Evolutionary conservation across 202 grass and related monocot species (phyloP).

Genomic region (Setaria viridis): DNA sequence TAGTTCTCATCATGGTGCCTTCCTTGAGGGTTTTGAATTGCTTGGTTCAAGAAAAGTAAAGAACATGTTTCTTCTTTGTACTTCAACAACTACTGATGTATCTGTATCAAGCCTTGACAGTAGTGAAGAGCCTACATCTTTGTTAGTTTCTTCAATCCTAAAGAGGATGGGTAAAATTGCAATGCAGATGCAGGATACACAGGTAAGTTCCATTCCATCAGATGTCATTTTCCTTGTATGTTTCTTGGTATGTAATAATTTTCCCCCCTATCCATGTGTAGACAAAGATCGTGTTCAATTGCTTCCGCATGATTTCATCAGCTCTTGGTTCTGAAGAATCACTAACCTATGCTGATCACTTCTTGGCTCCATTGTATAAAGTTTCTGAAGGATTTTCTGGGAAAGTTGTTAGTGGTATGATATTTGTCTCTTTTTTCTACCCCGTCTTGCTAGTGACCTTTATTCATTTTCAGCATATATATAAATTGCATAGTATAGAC

Average conservation of each 20-base stretch:
- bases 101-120: constrained; percentile 49
- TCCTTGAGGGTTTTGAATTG: constrained; percentile 82
- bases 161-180: constrained; percentile 96
- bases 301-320: constrained; percentile 71
- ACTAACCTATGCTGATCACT: constrained; percentile 62
- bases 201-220: constrained; percentile 59
- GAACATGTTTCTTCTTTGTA: constrained; percentile 73
- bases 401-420: constrained; percentile 85
- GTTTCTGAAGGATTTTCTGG: constrained; percentile 95
- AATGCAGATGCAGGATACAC: constrained; percentile 77
- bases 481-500: neutral
- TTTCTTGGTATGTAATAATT: constrained; percentile 2
- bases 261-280: constrained; percentile 39
- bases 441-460: neutral
- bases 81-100: constrained; percentile 40
- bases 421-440: neutral
- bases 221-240: neutral
- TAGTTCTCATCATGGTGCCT: constrained; percentile 56
- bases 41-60: constrained; percentile 79
- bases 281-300: constrained; percentile 82
- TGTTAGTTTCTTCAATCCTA: constrained; percentile 75
- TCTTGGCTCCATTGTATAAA: constrained; percentile 87
- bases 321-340: constrained; percentile 73
- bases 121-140: constrained; percentile 59
- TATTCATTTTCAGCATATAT: constrained; percentile 10